These are phyloP conservation scores for Colletotrichum somersetense DNA, from an alignment of 2,329 filamentous ascomycete species.

Conservation along the genomic window DNA sequence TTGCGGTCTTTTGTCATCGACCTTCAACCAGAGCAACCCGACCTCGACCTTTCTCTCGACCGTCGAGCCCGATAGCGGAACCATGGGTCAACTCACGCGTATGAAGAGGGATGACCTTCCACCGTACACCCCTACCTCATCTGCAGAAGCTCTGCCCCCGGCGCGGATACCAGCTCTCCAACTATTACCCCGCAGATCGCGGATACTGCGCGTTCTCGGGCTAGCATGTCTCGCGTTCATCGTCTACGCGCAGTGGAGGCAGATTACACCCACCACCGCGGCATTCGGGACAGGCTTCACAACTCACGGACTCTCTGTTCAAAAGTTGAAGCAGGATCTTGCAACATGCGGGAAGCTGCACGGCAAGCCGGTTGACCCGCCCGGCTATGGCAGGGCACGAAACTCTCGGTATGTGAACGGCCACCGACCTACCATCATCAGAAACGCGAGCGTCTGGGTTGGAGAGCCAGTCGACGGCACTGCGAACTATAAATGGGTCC, in stretches of 20 bases:
- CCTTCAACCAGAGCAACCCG: not conserved
- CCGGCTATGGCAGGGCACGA: conserved; percentile 66
- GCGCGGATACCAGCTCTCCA: conserved; percentile 10
- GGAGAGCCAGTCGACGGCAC: conserved; percentile 69
- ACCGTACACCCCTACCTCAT: conserved; percentile 56
- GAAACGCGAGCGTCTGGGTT: conserved; percentile 75
- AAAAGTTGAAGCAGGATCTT: conserved; percentile 66
- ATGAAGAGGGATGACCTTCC: conserved; percentile 58
- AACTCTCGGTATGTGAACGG: conserved; percentile 73
- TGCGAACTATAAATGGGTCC: conserved; percentile 70
- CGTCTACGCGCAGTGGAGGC: conserved; percentile 62
- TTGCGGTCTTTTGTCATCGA: not conserved
- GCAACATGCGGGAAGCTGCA: conserved; percentile 67
- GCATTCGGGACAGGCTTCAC: conserved; percentile 48
- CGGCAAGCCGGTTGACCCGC: conserved; percentile 66
- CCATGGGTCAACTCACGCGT: not conserved
- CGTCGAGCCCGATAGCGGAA: not conserved
- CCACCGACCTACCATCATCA: conserved; percentile 71
- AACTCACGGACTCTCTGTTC: conserved; percentile 57
- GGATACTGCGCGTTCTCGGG: conserved; percentile 46
- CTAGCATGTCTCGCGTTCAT: conserved; percentile 64
- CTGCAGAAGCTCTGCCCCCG: conserved; percentile 24
- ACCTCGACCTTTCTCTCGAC: too few species aligned
- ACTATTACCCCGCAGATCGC: conserved; percentile 34
- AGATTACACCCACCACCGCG: conserved; percentile 48